Percentiles rank a stretch among this genome's conserved stretches.
phyloP scores from a whole-genome alignment of 2,329 filamentous ascomycete species.

The Fusarium circinatum region DNA sequence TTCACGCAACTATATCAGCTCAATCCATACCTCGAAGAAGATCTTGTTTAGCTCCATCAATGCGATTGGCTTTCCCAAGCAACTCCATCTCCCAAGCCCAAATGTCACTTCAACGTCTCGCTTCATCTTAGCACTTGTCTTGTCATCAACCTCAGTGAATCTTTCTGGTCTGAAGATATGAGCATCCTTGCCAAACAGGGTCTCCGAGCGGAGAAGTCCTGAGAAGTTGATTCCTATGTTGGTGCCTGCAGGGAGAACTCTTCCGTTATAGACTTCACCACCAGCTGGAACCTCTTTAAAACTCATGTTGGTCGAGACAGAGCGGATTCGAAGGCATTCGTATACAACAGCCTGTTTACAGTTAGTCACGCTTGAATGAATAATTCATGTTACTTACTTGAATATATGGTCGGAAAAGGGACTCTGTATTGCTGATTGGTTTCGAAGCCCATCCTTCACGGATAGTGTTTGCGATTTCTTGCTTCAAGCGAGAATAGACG shows the following conservation, averaged over 20 bases:
- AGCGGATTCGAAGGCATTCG: neutral
- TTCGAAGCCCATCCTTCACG: neutral
- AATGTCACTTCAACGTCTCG: neutral
- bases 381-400: neutral
- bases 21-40: neutral
- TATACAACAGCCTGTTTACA: neutral
- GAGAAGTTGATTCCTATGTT: neutral
- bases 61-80: neutral
- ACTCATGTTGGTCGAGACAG: neutral
- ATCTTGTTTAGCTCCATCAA: neutral
- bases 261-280: neutral
- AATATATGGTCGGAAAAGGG: neutral
- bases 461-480: neutral
- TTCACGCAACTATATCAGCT: rapidly evolving
- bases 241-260: neutral
- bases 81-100: neutral
- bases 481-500: neutral
- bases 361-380: rapidly evolving
- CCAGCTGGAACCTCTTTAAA: neutral
- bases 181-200: neutral
- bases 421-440: neutral
- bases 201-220: neutral
- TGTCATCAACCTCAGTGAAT: neutral
- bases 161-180: neutral
- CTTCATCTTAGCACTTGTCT: neutral